Evolutionary conservation across 768 basidiomycete species (phyloP), one percentile per base, ranked within the genome.

Genomic region (Rubroboletus satanas): DNA sequence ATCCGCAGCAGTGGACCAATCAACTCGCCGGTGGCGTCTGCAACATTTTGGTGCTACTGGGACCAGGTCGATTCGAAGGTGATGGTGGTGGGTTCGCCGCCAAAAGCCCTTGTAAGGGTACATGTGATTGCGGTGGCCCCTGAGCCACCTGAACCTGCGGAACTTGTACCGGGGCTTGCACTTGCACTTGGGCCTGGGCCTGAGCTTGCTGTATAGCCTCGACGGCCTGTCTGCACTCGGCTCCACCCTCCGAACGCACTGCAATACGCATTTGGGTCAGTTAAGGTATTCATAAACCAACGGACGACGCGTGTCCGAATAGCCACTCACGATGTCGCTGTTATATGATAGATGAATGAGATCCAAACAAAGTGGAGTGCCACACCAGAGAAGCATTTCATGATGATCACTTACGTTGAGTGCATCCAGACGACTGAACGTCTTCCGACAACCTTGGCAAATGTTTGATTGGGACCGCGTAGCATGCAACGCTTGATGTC

Each of bases 381-480:
- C 62, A 55, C 48, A 61, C 59, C 49, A n/a, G n/a, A 62, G 63
- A 64, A 67, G 63, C 65, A 63, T 49, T 52, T 67, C 57, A 67
- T 59, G 66, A 64, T 69, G 51, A 64, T 59, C 61, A 83, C 91
- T 74, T 76, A 95, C 93, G 74, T 95, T 96, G 58, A 98, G 78
- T 18, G 94, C 94, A 76, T 98, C 94, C 68, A 94, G 74, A 55
- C 94, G 78, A 66, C 93, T 95, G 72, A 98, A 98, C 11, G 92
- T 88, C 78, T 96, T 95, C 67, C 91, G 87, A 73, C 94, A 98
- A 3, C 92, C 93, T 59, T 86, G 85, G 64, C 94, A 98, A 49
- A 89, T 78, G 69, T 96, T 94, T 31, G 85, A 81, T 64, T 89
- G 85, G 9, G 90, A 81, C 63, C 93, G 89, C 44, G 87, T 83